A percentile compares a stretch with the other conserved stretches of the same genome.
Conservation (phyloP, 768 basidiomycete species). For the Royoungia palumana region DNA sequence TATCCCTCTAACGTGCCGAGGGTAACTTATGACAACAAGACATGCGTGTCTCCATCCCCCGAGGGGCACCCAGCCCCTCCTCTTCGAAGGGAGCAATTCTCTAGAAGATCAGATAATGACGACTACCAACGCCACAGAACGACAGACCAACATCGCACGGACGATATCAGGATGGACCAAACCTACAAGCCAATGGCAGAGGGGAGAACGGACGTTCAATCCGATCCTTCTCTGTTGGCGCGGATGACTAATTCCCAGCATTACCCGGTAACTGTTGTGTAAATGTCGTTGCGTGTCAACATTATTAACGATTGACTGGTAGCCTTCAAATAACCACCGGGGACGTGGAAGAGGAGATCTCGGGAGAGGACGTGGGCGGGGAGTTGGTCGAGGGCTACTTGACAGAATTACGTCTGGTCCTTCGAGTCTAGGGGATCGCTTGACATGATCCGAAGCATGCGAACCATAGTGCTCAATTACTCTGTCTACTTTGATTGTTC, state of each 20-base stretch:
- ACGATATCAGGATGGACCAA: slow-evolving; percentile 6
- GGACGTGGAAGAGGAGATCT: slow-evolving; percentile 22
- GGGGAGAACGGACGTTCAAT: slow-evolving; percentile 11
- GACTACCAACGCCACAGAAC: slow-evolving; percentile 8
- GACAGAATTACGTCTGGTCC: slow-evolving; percentile 14
- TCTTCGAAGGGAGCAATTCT: slow-evolving; percentile 8
- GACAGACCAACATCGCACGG: slow-evolving; percentile 4
- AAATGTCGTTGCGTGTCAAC: neutral
- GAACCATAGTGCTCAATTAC: neutral
- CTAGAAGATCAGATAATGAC: slow-evolving; percentile 13
- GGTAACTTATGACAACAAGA: slow-evolving; percentile 6
- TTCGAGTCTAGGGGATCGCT: slow-evolving; percentile 17
- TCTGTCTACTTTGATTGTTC: no score
- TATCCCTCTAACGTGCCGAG: slow-evolving; percentile 9
- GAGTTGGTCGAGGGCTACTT: slow-evolving; percentile 18
- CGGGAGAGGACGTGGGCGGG: slow-evolving; percentile 22
- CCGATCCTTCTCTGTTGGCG: slow-evolving; percentile 21
- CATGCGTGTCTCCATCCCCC: neutral
- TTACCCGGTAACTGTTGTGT: slow-evolving; percentile 17
- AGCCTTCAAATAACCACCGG: slow-evolving; percentile 17
- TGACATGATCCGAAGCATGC: slow-evolving; percentile 11
- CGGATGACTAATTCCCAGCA: slow-evolving; percentile 23
- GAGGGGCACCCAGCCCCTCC: neutral
- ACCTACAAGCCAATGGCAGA: slow-evolving; percentile 11
- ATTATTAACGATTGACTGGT: neutral